A percentile compares a stretch with the other conserved stretches of the same genome.
Evolutionary conservation across 495 filamentous ascomycete species (phyloP).

Genomic region (Neurospora hispaniola): DNA sequence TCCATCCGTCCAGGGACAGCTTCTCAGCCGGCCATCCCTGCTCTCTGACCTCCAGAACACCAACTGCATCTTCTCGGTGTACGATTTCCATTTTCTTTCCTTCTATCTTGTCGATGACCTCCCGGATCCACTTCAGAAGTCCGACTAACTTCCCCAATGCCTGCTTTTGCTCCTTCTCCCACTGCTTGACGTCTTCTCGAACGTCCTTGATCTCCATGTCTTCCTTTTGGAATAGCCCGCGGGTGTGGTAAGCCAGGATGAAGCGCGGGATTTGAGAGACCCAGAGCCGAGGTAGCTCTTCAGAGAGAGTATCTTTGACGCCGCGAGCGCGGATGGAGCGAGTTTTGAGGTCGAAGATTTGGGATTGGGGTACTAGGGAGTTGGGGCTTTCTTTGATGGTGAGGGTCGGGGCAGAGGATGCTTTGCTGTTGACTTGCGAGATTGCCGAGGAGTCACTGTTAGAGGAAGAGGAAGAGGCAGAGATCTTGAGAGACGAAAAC

Average conservation of each 20-base stretch:
- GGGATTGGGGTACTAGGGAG: slow-evolving; percentile 29
- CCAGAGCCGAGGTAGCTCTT: slow-evolving; percentile 49
- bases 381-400: not conserved
- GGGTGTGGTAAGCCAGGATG: slow-evolving; percentile 47
- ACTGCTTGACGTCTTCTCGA: slow-evolving; percentile 32
- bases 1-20: not conserved
- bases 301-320: slow-evolving; percentile 18
- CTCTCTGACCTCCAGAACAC: slow-evolving; percentile 9
- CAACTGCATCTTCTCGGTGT: not conserved
- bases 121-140: slow-evolving; percentile 19
- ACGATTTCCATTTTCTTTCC: not conserved
- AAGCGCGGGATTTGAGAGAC: slow-evolving; percentile 51
- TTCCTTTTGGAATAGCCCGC: slow-evolving; percentile 35
- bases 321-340: slow-evolving; percentile 29
- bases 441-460: not conserved
- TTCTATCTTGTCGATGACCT: not conserved
- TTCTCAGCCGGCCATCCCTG: not conserved
- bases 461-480: not conserved
- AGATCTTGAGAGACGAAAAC: not conserved
- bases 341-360: slow-evolving; percentile 59
- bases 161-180: slow-evolving; percentile 39
- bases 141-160: slow-evolving; percentile 28
- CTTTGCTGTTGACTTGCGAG: not conserved
- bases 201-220: slow-evolving; percentile 39
- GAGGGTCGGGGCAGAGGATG: not conserved